Evolutionary conservation across 2,329 filamentous ascomycete species (phyloP), one percentile per base, ranked within the genome.

Genomic region (Emericellopsis cladophorae): DNA sequence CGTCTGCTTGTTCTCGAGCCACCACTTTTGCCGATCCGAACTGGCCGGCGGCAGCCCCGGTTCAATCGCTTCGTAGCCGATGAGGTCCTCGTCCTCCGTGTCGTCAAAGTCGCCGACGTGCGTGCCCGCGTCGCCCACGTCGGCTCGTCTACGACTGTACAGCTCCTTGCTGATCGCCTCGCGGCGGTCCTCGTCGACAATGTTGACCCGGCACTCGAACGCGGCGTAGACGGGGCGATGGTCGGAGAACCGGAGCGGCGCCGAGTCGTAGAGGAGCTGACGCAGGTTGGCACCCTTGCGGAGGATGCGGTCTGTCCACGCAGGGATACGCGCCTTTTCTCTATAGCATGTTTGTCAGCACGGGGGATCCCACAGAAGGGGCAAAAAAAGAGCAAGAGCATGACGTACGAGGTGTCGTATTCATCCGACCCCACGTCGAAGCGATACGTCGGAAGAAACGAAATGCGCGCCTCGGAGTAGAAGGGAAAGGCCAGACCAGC

Each of bases 241-340:
- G 54, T 98, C 92, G 0, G 92, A 98, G 57, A 96, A 95, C 11
- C 74, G 76, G 31, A 98, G 67, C 24, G 86, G 80, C 4, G 89
- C 88, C 40, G 76, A 81, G 52, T 85, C 76, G 60, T 98, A 98
- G 26, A 84, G 74, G 10, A 84, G 67, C 56, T 96, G 92, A 34
- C 80, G 79, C 31, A 98, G 72, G 49, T 87, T 89, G 44, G 75
- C 67, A 7, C 92, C 92, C 62, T 89, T 93, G 44, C 85, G 81
- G 8, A 98, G 65, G 36, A 98, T 84, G 31, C 92, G 84, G 60
- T 98, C 92, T 45, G 89, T 95, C 92, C 92, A 98, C 1, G 92
- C 92, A 3, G 92, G 92, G 46, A 96, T 95, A 14, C 92, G 81
- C 41, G 82, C 79, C 59, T 98, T 98, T 54, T 96, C 90, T 38